A percentile compares a stretch with the other conserved stretches of the same genome.
Conservation (phyloP, 208 protist genomes). For the Leishmania tropica region DNA sequence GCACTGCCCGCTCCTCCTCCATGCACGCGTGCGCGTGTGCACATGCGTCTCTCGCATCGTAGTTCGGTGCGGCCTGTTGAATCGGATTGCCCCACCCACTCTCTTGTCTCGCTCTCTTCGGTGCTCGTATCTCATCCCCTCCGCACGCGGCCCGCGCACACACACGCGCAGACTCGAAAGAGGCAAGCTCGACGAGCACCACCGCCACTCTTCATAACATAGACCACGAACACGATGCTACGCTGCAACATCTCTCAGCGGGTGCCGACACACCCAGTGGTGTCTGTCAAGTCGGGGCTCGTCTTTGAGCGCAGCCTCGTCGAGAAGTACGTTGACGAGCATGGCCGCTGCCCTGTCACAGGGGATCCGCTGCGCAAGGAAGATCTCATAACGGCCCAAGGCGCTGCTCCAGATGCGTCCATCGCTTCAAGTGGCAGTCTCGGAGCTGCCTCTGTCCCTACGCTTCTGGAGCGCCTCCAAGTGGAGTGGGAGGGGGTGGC, state of each 20-base stretch:
- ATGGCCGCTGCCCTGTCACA: conserved; percentile 96
- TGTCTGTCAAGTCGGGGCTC: conserved; percentile 92
- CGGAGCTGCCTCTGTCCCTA: conserved; percentile 85
- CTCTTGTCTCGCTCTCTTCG: neutral
- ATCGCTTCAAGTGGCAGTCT: conserved; percentile 29
- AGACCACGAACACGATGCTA: conserved; percentile 41
- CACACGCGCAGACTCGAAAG: neutral
- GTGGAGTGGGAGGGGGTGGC: conserved; percentile 99
- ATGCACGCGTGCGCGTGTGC: neutral
- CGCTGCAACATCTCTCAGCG: conserved; percentile 85
- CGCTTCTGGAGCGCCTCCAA: conserved; percentile 95
- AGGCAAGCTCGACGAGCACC: neutral
- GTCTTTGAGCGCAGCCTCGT: conserved; percentile 97
- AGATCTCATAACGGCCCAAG: conserved; percentile 90
- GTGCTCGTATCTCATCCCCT: neutral
- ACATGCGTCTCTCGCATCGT: neutral
- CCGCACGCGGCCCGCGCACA: neutral
- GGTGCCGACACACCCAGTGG: conserved; percentile 94
- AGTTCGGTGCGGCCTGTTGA: neutral
- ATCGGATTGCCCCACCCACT: neutral
- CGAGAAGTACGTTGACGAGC: conserved; percentile 93
- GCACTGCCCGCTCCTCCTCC: neutral
- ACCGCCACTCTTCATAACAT: neutral
- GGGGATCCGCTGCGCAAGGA: conserved; percentile 77
- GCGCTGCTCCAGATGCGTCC: conserved; percentile 16